Conservation (phyloP, 352 stramenopile species). For the Phytophthora meadii region DNA sequence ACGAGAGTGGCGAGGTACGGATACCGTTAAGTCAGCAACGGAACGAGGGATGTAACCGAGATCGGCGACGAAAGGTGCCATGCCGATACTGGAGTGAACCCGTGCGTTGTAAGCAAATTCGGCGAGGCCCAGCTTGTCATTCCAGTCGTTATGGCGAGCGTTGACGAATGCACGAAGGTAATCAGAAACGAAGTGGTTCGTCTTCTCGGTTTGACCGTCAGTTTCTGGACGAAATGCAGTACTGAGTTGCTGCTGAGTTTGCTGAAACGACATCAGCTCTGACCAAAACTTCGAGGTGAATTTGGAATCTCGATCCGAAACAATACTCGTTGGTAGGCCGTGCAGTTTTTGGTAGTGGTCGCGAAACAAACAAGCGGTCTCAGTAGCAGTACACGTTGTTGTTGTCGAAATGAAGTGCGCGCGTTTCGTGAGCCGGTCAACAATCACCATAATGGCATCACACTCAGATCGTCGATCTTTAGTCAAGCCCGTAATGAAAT, state of each 20-base stretch:
- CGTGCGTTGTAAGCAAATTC: too few relatives aligned
- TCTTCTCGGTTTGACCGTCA: too few relatives aligned
- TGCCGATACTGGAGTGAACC: too few relatives aligned
- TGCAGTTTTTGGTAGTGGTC: constrained; percentile 5
- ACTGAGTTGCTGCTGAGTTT: constrained; percentile 15
- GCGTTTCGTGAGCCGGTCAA: too few relatives aligned
- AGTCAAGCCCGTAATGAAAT: not conserved
- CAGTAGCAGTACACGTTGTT: not conserved
- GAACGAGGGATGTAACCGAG: not conserved
- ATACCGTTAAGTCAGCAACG: not conserved
- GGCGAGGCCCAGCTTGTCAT: too few relatives aligned
- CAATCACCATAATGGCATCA: too few relatives aligned
- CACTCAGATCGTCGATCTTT: too few relatives aligned
- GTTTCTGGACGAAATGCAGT: constrained; percentile 17
- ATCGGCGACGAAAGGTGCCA: too few relatives aligned
- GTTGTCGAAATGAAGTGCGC: not conserved
- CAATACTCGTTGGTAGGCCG: not conserved
- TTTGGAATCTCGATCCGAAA: constrained; percentile 19
- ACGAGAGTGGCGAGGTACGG: not conserved
- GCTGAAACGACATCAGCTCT: constrained; percentile 11
- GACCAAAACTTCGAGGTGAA: constrained; percentile 32
- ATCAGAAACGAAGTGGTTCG: too few relatives aligned
- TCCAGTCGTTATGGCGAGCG: too few relatives aligned
- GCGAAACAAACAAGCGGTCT: not conserved
- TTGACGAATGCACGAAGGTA: too few relatives aligned